Base-by-base conservation (phyloP, 441 rosid genomes). In the Sinapis alba region DNA sequence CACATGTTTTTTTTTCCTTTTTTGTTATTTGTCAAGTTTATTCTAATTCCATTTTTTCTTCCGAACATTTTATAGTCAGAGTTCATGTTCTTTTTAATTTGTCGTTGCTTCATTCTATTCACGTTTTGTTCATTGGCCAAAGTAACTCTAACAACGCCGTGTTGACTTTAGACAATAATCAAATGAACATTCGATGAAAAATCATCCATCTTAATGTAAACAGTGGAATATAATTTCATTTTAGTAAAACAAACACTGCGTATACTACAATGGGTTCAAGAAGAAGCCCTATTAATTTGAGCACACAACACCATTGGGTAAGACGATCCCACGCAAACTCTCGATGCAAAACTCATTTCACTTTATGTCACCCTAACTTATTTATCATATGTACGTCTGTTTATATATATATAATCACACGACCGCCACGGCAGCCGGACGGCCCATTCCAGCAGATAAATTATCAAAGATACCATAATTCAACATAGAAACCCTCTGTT, bases 401-500 rank as follows among this genome's bases (percentile, higher is more conserved):
- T 68, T 34, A 32, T 24, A 15, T 30, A 75, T 34, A 32, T 24
- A 15, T 19, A 56, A 60, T 72, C 60, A 78, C 3, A 72, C 72
- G 15, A 79, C 77, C 32, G 68, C 74, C 8, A 65, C 53, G 5
- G 71, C 64, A 7, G 78, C 27, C 56, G 71, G 66, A 53, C 56
- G 56, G 56, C 11, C 23, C 5, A 50, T 16, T 18, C 23, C 53
- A 5, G 71, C 64, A n/a, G 69, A 21, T 10, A 62, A 16, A 53
- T 12, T 51, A 26, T 50, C 80, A 60, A 72, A 56, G 10, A 45
- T 21, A 53, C 83, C 79, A 75, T 58, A 56, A 10, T 56, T 43
- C 57, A 78, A 53, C 79, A 79, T 70, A 51, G 79, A 79, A 26
- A 75, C 81, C 30, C 78, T 78, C 26, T 68, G 72, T 6, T 73